Evolutionary conservation across 495 filamentous ascomycete genomes (phyloP), one percentile per base, ranked within the genome.

Genomic region (Penicillium argentinense): DNA sequence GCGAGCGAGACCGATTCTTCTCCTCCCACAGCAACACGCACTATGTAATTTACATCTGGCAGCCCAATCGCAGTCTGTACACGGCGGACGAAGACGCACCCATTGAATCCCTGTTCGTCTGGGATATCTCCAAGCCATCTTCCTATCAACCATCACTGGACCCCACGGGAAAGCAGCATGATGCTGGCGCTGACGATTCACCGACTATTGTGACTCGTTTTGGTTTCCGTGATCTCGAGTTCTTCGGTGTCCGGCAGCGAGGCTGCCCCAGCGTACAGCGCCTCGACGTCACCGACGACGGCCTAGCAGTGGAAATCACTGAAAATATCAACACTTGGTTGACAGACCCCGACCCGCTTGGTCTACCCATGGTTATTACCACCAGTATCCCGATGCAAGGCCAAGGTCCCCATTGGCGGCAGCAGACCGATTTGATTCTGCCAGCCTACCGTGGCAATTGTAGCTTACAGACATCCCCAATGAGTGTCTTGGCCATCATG

Each of bases 21-120:
- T 85, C 82, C 1, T 59, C 77, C 1, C 84, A 88, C 55, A 85
- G 66, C 24, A 49, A 76, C 9, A 79, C 73, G 0, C 79, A 87
- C 47, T 88, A 86, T 56, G 81, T 77, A 22, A 70, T 85, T 3
- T 88, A 87, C 57, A 68, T 80, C 17, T 86, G 82, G 82, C 83
- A 85, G 43, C 77, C 79, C 0, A 81, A 82, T 45, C 76, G 79
- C 30, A 79, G 78, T 30, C 57, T 79, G 6, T 80, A 80, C 57
- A 75, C 69, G 0, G 68, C 69, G 2, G 73, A 76, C 9, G 80
- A 84, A 28, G 76, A 76, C 51, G 75, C 79, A 12, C 80, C 81
- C 1, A 75, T 81, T 22, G 84, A 88, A 54, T 75, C 78, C 16
- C 57, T 87, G 12, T 74, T 73, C n/a, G 68, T 88, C 1, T 88